Evolutionary conservation across 495 filamentous ascomycete genomes (phyloP).

Genomic region (Neurospora sp.): DNA sequence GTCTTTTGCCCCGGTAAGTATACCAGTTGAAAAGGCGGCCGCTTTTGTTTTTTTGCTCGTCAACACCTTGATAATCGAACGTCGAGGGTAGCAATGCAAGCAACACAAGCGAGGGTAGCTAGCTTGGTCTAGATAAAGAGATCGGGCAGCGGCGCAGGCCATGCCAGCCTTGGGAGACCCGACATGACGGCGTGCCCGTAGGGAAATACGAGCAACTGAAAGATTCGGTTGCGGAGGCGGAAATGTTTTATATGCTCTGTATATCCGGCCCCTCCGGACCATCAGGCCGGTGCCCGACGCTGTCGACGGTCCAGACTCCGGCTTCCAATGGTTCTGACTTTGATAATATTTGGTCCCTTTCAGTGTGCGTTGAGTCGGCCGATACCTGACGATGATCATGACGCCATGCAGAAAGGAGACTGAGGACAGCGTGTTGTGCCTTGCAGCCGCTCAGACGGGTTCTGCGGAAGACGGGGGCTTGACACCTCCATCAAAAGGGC

Average conservation of each 20-base stretch:
- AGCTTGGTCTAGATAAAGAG: not conserved
- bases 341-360: not conserved
- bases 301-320: not conserved
- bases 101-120: not conserved
- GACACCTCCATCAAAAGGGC: not conserved
- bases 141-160: not conserved
- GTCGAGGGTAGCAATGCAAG: not conserved
- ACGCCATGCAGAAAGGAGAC: constrained; percentile 3
- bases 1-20: not conserved
- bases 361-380: not conserved
- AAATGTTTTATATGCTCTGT: not conserved
- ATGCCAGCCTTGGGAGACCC: not conserved
- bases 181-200: not conserved
- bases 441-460: not conserved
- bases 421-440: constrained; percentile 1
- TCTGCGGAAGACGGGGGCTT: not conserved
- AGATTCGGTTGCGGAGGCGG: not conserved
- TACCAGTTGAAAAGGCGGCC: not conserved
- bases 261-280: not conserved
- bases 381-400: not conserved
- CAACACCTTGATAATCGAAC: not conserved
- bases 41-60: not conserved
- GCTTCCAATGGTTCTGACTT: not conserved
- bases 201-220: not conserved
- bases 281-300: not conserved